These are phyloP conservation scores for Kockovaella imperatae DNA, from an alignment of 768 basidiomycete genomes.

Conservation along the genomic window DNA sequence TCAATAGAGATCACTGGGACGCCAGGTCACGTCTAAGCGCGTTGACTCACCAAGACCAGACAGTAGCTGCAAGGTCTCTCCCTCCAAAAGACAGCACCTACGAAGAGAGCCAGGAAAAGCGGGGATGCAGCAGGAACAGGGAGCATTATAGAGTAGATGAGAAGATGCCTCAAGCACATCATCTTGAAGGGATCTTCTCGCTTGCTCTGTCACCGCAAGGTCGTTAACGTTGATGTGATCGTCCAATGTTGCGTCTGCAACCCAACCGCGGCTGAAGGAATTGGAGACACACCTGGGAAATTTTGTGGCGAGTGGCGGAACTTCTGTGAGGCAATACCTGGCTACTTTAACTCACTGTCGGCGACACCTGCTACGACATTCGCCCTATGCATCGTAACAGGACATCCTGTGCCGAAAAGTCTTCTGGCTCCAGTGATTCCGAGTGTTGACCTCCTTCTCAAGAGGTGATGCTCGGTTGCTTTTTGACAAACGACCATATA, in stretches of 20 bases:
- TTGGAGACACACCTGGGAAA: background rate
- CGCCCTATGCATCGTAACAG: no score
- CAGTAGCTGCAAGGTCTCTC: constrained; percentile 24
- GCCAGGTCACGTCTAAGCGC: background rate
- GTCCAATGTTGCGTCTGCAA: no score
- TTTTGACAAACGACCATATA: background rate
- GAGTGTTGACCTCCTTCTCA: background rate
- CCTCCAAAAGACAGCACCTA: constrained; percentile 11
- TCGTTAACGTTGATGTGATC: background rate
- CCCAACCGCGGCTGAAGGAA: background rate
- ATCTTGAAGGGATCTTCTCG: no score
- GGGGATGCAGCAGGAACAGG: constrained; percentile 14
- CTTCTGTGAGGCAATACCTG: background rate
- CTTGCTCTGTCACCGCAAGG: no score
- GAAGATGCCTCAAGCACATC: no score
- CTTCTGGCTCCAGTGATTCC: no score
- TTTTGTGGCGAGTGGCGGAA: background rate
- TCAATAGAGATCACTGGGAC: background rate
- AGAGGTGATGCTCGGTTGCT: background rate
- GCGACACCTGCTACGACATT: no score
- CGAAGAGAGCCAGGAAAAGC: constrained; percentile 14
- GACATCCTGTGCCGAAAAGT: no score
- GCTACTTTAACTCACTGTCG: background rate
- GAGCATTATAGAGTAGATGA: background rate
- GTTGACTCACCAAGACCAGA: constrained; percentile 14